These are phyloP conservation scores for Spiraea crenata DNA, from an alignment of 331 rosid species.

Conservation along the genomic window DNA sequence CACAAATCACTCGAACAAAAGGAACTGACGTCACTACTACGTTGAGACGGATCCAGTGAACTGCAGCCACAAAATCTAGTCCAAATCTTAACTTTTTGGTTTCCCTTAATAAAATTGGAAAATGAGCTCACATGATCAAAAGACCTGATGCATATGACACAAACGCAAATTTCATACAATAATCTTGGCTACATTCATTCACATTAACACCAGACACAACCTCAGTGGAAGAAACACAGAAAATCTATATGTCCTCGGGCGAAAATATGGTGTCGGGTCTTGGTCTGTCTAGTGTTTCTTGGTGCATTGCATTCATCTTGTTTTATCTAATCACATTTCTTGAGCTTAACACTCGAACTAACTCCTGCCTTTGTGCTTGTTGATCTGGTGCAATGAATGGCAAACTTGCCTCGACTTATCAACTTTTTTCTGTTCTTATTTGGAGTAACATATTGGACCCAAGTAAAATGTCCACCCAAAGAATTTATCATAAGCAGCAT, in stretches of 20 bases:
- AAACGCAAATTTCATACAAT: neutral
- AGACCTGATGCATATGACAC: slow-evolving; percentile 17
- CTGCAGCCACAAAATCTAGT: slow-evolving; percentile 35
- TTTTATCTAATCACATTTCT: neutral
- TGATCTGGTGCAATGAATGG: slow-evolving; percentile 27
- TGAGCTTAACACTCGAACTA: neutral
- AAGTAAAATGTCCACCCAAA: neutral
- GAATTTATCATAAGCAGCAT: neutral
- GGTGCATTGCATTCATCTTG: slow-evolving; percentile 29
- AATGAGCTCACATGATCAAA: slow-evolving; percentile 23
- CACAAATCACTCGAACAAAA: too few relatives aligned
- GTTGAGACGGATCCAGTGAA: slow-evolving; percentile 41
- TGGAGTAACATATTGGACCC: neutral
- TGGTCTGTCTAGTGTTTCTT: slow-evolving; percentile 29
- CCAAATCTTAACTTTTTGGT: slow-evolving; percentile 43
- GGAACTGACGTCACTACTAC: too few relatives aligned
- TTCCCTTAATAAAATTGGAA: slow-evolving; percentile 33
- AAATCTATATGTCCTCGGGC: slow-evolving; percentile 37
- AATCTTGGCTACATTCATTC: neutral
- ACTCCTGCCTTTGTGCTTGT: neutral
- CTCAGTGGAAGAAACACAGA: slow-evolving; percentile 27
- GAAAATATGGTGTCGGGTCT: slow-evolving; percentile 39
- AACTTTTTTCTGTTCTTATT: neutral
- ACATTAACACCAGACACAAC: slow-evolving; percentile 13
- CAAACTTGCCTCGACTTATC: neutral